Conservation (phyloP, 1,139 yeast genomes). For the Saccharomycopsis hybrid region DNA sequence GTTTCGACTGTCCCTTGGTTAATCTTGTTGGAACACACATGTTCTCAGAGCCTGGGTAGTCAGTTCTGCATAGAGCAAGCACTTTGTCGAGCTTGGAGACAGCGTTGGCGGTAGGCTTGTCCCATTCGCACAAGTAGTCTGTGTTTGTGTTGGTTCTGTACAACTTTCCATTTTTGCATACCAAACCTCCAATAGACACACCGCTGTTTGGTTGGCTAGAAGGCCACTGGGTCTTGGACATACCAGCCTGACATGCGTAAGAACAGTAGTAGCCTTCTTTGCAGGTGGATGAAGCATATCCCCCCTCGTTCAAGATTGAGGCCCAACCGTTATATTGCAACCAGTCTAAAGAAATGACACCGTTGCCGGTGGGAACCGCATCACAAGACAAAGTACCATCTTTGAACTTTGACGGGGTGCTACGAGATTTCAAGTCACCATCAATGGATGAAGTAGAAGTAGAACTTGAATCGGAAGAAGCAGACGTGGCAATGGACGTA, state of each 20-base stretch:
- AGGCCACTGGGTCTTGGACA: slow-evolving; percentile 90
- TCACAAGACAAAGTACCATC: slow-evolving; percentile 61
- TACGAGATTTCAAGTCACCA: slow-evolving; percentile 53
- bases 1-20: slow-evolving; percentile 47
- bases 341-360: slow-evolving; percentile 57
- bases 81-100: slow-evolving; percentile 47
- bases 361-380: slow-evolving; percentile 64
- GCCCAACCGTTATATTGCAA: slow-evolving; percentile 70
- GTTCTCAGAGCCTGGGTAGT: slow-evolving; percentile 85
- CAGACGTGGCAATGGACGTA: background rate
- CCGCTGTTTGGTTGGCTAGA: slow-evolving; percentile 63
- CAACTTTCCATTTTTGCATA: slow-evolving; percentile 61
- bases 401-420: slow-evolving; percentile 48
- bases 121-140: slow-evolving; percentile 74
- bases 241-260: slow-evolving; percentile 84
- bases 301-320: slow-evolving; percentile 59
- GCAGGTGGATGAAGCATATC: slow-evolving; percentile 60
- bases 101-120: slow-evolving; percentile 54
- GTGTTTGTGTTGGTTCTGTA: slow-evolving; percentile 55
- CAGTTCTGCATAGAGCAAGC: slow-evolving; percentile 79
- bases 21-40: slow-evolving; percentile 78
- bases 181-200: slow-evolving; percentile 74
- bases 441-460: slow-evolving; percentile 31
- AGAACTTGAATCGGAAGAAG: slow-evolving; percentile 4
- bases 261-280: slow-evolving; percentile 75